Base-by-base conservation (phyloP, 495 filamentous ascomycete species). In the Daldinia grandis region DNA sequence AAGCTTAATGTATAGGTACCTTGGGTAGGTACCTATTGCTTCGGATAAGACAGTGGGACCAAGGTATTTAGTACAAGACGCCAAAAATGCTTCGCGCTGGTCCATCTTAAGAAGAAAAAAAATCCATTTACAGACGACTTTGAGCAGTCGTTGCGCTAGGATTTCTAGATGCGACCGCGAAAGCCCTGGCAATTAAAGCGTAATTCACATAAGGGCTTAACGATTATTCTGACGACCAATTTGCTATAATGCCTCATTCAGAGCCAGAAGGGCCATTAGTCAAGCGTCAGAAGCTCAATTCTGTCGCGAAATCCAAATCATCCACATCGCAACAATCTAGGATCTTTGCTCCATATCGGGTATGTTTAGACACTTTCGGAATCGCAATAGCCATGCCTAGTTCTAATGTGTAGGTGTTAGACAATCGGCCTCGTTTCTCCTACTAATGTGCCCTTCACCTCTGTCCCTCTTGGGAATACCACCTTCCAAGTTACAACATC, bases 401-500 rank as follows among this genome's bases (percentile, higher is more conserved):
- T 59, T 33, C 30, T 60, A 58, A 71, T 54, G 15, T 57, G 19
- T 5, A 60, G 50, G 50, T 64, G 38, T 62, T 73, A 97, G 93
- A 97, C 96, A 35, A 81, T 99, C 71, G 95, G 95, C 49, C 85
- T 98, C 8, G 93, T 98, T 14, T 97, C 96, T 14, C 92, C 95
- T 2, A 97, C 94, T 12, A 69, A 85, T 35, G 92, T 97, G 2
- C 95, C 95, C 5, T 98, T 98, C 74, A 92, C 94, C 7, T 89
- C 90, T 21, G 86, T 95, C 24, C 92, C 95, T 3, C 82, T 97
- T 15, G 95, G 95, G 61, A 97, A 96, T 78, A 92, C 93, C 5
- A 97, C 94, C 17, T 98, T 95, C 78, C 95, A 99, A 75, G 92
- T 99, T 78, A 98, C 95, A 14, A 98, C 96, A 40, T 97, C 92